Evolutionary conservation across 192 early-diverging fungal genomes (phyloP).

Genomic region (Chytriomyces confervae): DNA sequence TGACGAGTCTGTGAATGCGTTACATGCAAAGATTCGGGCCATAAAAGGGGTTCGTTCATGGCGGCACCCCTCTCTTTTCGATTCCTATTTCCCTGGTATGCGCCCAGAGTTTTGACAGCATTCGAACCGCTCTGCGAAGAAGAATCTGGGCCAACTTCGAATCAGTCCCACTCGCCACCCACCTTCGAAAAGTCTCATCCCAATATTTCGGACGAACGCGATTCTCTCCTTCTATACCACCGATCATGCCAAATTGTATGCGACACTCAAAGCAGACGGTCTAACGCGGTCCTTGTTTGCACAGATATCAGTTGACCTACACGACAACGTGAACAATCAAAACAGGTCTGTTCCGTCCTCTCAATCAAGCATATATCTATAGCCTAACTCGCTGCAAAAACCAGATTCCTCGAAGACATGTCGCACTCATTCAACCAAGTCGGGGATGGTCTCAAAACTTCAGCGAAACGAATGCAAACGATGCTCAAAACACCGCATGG

Average conservation of each 20-base stretch:
- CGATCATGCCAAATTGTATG: background rate
- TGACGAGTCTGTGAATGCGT: slow-evolving; percentile 24
- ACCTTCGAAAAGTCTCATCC: background rate
- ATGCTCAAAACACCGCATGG: slow-evolving; percentile 35
- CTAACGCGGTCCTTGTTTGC: background rate
- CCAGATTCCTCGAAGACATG: slow-evolving; percentile 33
- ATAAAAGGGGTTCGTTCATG: slow-evolving; percentile 28
- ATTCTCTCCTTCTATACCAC: background rate
- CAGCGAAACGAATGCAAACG: slow-evolving; percentile 11
- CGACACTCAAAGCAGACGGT: background rate
- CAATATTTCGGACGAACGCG: background rate
- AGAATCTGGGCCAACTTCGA: background rate
- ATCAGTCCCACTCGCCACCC: background rate
- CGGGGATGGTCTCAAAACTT: slow-evolving; percentile 27
- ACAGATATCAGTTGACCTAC: slow-evolving; percentile 38
- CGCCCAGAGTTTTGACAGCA: background rate
- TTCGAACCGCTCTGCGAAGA: background rate
- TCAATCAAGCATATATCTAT: background rate
- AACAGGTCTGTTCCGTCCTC: slow-evolving; percentile 2
- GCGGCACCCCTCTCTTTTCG: background rate
- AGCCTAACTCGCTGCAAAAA: background rate
- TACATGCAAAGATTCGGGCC: slow-evolving; percentile 34
- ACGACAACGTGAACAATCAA: slow-evolving; percentile 36
- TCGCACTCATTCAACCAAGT: slow-evolving; percentile 33
- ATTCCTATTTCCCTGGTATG: background rate